Evolutionary conservation across 1,284 basidiomycete genomes (phyloP), one percentile per base, ranked within the genome.

Genomic region (Puccinia coronata): DNA sequence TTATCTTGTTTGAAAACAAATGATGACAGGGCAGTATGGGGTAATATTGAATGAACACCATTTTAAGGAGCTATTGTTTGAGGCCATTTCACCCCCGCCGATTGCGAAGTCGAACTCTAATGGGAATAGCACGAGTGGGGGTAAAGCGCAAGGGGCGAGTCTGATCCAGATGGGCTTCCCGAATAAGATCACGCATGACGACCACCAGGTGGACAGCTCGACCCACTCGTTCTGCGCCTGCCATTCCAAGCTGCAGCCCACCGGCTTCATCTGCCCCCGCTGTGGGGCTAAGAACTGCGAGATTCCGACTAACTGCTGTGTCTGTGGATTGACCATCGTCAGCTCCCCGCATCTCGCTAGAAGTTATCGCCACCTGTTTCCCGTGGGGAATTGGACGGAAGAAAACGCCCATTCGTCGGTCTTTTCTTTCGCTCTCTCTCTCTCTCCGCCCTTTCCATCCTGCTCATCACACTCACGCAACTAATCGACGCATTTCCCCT

Each of bases 161-260:
- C 88, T 99, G 55, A 96, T 99, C 91, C 92, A 97, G 89, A 99
- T 99, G 95, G 96, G 96, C 3, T 99, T 99, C 87, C 97, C 95
- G 0, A 94, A 92, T 23, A 91, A 94, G 63, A 88, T 97, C n/a
- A 93, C 93, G 0, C 92, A 92, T 83, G 36, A 57, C 41, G 34
- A 59, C 0, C 69, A 71, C 41, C 69, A 71, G 43, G 69, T 36
- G n/a, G 69, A 71, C 23, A 6, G 28, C 12, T 90, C 92, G 0
- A 92, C 93, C 0, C 91, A 92, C 25, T 91, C 92, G 71, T 89
- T 97, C 28, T 99, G 96, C 85, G 94, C 92, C 0, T 99, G 96
- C 85, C 96, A 99, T 86, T 93, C 93, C 2, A 91, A 94, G 82
- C 88, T 98, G 84, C 93, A 92, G 86, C 91, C 91, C 84, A 92